Evolutionary conservation across 2,329 filamentous ascomycete species (phyloP).

Genomic region (Coniochaeta sp.): DNA sequence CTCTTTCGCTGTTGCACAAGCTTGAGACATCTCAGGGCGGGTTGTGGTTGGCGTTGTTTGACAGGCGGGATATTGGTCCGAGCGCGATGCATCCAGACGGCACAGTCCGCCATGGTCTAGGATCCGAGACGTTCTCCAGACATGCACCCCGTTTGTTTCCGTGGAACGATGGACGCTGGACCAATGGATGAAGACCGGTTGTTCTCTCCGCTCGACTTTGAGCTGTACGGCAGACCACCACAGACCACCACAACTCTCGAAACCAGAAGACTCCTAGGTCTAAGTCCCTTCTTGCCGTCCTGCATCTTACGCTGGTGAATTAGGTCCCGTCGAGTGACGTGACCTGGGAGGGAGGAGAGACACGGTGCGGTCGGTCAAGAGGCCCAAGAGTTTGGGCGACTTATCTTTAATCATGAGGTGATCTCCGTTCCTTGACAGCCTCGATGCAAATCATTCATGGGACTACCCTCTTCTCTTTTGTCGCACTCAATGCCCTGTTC

Average conservation of each 20-base stretch:
- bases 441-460: constrained; percentile 1
- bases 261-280: not conserved
- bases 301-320: not conserved
- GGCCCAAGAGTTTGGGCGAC: not conserved
- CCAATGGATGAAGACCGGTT: not conserved
- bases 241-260: not conserved
- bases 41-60: not conserved
- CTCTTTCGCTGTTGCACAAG: not conserved
- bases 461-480: not conserved
- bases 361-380: not conserved
- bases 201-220: not conserved
- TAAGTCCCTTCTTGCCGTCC: not conserved
- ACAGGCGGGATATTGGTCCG: not conserved
- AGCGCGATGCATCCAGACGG: not conserved
- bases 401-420: not conserved
- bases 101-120: not conserved
- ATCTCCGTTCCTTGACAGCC: not conserved
- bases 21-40: not conserved
- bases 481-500: not conserved
- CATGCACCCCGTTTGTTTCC: constrained; percentile 1
- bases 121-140: not conserved
- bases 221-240: not conserved
- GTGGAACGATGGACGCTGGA: not conserved
- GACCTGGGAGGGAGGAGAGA: not conserved
- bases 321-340: not conserved